Evolutionary conservation across 2,329 filamentous ascomycete species (phyloP).

Genomic region (Dactylellina haptotyla): DNA sequence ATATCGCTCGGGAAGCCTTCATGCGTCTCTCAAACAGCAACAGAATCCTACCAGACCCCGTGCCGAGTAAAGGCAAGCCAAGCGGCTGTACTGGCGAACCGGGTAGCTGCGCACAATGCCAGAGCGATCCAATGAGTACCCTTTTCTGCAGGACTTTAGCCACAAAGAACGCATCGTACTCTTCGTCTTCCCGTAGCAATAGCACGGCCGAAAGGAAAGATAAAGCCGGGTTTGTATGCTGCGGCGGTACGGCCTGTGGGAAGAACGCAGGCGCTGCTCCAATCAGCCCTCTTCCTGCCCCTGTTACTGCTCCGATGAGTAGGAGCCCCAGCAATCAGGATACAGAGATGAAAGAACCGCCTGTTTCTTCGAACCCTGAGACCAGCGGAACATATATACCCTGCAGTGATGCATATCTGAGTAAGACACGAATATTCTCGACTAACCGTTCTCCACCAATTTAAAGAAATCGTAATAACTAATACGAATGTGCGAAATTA

Average conservation of each 20-base stretch:
- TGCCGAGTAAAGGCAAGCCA: conserved; percentile 57
- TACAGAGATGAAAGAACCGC: conserved; percentile 35
- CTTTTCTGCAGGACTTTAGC: conserved; percentile 85
- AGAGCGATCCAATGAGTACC: conserved; percentile 79
- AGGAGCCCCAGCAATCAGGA: too few relatives aligned
- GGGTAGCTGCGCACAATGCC: conserved; percentile 81
- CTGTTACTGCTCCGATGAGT: neutral
- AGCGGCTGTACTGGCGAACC: conserved; percentile 75
- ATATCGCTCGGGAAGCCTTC: conserved; percentile 43
- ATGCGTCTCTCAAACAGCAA: conserved; percentile 61
- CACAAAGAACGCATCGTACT: conserved; percentile 62
- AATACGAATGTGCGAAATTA: neutral
- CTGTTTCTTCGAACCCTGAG: neutral
- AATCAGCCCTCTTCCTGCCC: neutral
- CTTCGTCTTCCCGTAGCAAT: neutral
- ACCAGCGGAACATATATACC: conserved; percentile 57
- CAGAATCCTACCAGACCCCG: conserved; percentile 57
- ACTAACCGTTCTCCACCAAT: neutral
- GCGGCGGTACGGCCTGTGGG: conserved; percentile 55
- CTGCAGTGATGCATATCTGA: conserved; percentile 57
- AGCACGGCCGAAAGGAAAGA: conserved; percentile 1
- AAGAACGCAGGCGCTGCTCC: conserved; percentile 29
- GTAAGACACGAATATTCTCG: conserved; percentile 8
- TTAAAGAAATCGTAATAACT: conserved; percentile 4
- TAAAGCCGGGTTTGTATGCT: conserved; percentile 54